Base-by-base conservation (phyloP, 352 stramenopile species). In the Phytophthora sp. region DNA sequence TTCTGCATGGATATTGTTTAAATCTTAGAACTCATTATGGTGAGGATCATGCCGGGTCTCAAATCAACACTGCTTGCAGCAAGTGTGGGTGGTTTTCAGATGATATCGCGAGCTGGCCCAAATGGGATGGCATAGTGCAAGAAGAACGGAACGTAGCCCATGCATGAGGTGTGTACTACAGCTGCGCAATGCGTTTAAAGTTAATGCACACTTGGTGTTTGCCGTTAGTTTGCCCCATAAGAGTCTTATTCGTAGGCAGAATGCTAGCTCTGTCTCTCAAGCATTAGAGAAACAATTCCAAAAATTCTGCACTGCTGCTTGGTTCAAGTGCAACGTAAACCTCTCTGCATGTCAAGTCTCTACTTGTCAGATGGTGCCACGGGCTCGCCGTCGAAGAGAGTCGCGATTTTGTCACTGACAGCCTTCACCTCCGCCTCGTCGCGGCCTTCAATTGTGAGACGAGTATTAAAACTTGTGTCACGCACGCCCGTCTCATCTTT, bases 401-500 rank as follows among this genome's bases (percentile, higher is more conserved):
- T 56, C 8, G 58, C 65, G 32, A 92, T 73, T 35, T 84, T 50
- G 3, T 79, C 60, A 13, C 77, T 78, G 17, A 91, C 77, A 31
- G 76, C 44, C 23, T 90, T 74, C 5, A 92, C 77, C 50, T 89
- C 77, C 1, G 71, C 55, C 0, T 64, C 49, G 24, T 90, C 55
- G 23, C 79, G 78, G 13, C 79, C 80, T 60, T 91, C 82, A 50
- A 92, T 74, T 4, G 84, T 90, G 34, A 92, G 72, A 4, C 75
- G 72, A 39, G 82, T 91, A 52, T 88, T 92, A 49, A 87, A 91
- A 13, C 71, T 82, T 23, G 68, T 63, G 59, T 94, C 85, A 20
- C 66, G 67, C 24, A 74, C 51, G 30, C 79, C 77, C 0, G 66
- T 84, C 30, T 90, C 77, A 43, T 91, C 71, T 20, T 82, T 72